These are phyloP conservation scores for Colletotrichum cordylinicola DNA, from an alignment of 2,329 filamentous ascomycete species.

Conservation along the genomic window DNA sequence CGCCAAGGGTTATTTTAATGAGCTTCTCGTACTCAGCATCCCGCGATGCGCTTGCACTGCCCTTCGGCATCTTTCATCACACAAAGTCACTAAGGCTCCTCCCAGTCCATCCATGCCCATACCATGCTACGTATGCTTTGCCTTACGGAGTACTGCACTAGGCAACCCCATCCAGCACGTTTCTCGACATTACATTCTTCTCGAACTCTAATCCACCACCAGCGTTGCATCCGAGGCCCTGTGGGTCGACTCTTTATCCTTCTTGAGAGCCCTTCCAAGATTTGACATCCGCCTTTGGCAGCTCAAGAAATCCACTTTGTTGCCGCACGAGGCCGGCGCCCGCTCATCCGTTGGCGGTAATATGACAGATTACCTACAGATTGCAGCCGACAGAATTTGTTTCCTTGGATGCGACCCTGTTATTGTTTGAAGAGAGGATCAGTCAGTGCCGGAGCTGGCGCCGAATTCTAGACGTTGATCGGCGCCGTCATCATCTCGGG, in stretches of 20 bases:
- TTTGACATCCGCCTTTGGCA: constrained; percentile 6
- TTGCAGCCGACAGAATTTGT: constrained; percentile 7
- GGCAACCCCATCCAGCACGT: constrained; percentile 3
- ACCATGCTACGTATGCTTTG: neutral
- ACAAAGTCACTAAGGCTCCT: neutral
- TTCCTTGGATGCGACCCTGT: constrained; percentile 20
- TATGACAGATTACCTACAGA: constrained; percentile 16
- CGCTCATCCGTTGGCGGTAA: constrained; percentile 6
- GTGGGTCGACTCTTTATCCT: neutral
- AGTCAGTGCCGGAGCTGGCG: constrained; percentile 21
- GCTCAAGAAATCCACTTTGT: constrained; percentile 13
- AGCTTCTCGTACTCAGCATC: constrained; percentile 22
- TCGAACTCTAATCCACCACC: constrained; percentile 5
- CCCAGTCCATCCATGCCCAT: neutral
- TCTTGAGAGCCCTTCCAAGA: neutral
- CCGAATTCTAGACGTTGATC: constrained; percentile 17
- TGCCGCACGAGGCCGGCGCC: constrained; percentile 7
- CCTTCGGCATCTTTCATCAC: neutral
- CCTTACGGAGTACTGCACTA: neutral
- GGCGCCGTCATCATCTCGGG: constrained; percentile 24
- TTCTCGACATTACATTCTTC: neutral
- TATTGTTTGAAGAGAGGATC: constrained; percentile 6
- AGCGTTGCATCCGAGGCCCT: constrained; percentile 13
- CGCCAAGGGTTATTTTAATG: constrained; percentile 22
- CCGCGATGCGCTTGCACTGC: constrained; percentile 1